Base-by-base conservation (phyloP, 1,139 yeast species). In the Protomyces inouyei region DNA sequence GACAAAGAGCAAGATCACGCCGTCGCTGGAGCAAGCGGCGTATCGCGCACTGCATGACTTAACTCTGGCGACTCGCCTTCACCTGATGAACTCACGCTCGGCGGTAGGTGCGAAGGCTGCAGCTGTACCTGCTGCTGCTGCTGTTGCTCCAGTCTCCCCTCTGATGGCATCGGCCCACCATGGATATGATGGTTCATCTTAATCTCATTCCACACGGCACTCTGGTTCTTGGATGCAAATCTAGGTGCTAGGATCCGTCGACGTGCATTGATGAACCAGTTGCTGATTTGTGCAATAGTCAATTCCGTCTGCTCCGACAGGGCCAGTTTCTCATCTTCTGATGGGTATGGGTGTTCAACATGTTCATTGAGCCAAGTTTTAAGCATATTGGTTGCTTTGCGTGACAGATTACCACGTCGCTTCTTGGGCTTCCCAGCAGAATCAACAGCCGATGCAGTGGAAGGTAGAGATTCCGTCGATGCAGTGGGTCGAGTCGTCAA, bases 201-300 rank as follows among this genome's bases (percentile, higher is more conserved):
- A 10, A 43, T 43, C 23, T 43, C 48, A 43, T 43, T 43, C 48
- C 48, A 43, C 21, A 18, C 48, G 23, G 23, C 23, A n/a, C 23
- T 16, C 48, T 43, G 48, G 25, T 43, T 43, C 48, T 43, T 43
- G 23, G 23, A n/a, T 6, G 48, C 48, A 21, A 43, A 43, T 2
- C 48, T 18, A 6, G 48, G 48, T 16, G 48, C 48, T 14, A 61
- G 38, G 23, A 61, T 61, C 16, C 98, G 80, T 73, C 98, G 82
- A 73, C 98, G 82, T 36, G 97, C 97, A 75, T 93, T 93, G 72
- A 93, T 93, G 73, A 93, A 93, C 98, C 98, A 93, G 75, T 93
- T 93, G 69, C 95, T 86, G 68, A 93, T 81, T 75, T 93, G 98
- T 70, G 91, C 96, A 74, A 88, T 85, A 67, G 93, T 88, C 72